Base-by-base conservation (phyloP, 139 green algal species). In the Volvox africanus region DNA sequence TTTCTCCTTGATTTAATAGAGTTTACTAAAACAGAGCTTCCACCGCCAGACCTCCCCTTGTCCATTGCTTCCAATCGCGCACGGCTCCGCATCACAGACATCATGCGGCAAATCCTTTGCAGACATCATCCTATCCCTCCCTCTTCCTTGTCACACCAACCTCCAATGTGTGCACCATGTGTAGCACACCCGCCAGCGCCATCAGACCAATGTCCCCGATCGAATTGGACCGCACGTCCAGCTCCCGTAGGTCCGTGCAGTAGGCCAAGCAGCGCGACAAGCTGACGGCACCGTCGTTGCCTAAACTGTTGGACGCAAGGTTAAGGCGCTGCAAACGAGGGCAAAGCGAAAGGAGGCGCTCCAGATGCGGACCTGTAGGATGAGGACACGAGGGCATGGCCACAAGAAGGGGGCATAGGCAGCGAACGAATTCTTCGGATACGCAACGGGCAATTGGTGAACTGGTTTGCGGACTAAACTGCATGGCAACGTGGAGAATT, bases 151-250 rank as follows among this genome's bases (percentile, higher is more conserved):
- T 30, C 65, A 2, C 65, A 37, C 86, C 2, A 75, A 91, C 87
- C 87, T 91, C 24, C 3, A 92, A 78, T 22, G 50, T 90, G n/a
- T 84, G 37, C 21, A 88, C 78, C 75, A 92, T 33, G 22, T 65
- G 81, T 62, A 95, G 92, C 61, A 80, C 91, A 36, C 93, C 92
- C 32, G 93, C 91, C 71, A 96, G 71, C 30, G 91, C 83, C 44
- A 82, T 37, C 13, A 94, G 71, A 3, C 94, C 94, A 67, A 78
- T 24, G 65, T 89, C 84, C 21, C 92, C 88, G 21, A 96, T 93
- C 61, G 88, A 85, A 86, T 96, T 96, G 65, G 28, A 80, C 9
- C 94, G 32, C 55, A 96, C 26, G 87, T 96, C 93, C 55, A 96
- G 89, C 21, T 80, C 32, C 13, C 33, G 26, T 36, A 95, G 73